These are phyloP conservation scores for Cerioporus squamosus DNA, from an alignment of 1,284 basidiomycete species.

Conservation along the genomic window DNA sequence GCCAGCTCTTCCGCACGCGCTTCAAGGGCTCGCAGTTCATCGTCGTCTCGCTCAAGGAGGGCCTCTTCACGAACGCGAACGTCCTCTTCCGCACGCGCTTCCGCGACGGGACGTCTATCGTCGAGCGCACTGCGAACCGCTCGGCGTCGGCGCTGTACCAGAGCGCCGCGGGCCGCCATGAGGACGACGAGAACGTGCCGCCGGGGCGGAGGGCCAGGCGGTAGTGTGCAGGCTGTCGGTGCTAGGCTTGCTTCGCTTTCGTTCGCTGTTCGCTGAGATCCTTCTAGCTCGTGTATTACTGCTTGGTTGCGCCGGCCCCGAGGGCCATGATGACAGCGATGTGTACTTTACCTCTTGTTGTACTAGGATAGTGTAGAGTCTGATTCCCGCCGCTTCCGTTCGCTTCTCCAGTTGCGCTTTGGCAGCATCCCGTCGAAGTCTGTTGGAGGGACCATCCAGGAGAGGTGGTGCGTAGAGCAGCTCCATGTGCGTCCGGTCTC, in stretches of 20 bases:
- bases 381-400: neutral
- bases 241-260: neutral
- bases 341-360: neutral
- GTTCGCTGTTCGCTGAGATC: neutral
- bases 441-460: no score
- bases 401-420: neutral
- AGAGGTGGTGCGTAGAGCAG: no score
- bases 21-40: slow-evolving; percentile 99
- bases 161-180: slow-evolving; percentile 9
- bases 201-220: slow-evolving; percentile 6
- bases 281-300: neutral
- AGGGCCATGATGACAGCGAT: neutral
- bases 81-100: slow-evolving; percentile 94
- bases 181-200: slow-evolving; percentile 24
- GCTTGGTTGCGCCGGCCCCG: neutral
- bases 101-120: slow-evolving; percentile 90
- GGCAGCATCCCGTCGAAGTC: neutral
- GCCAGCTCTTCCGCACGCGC: slow-evolving; percentile 94
- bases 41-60: slow-evolving; percentile 97
- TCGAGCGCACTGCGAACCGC: slow-evolving; percentile 77
- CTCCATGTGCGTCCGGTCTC: no score
- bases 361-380: neutral
- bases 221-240: neutral
- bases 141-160: slow-evolving; percentile 50
- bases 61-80: slow-evolving; percentile 97